Conservation (phyloP, 139 green algal species). For the Tetraselmis striata region DNA sequence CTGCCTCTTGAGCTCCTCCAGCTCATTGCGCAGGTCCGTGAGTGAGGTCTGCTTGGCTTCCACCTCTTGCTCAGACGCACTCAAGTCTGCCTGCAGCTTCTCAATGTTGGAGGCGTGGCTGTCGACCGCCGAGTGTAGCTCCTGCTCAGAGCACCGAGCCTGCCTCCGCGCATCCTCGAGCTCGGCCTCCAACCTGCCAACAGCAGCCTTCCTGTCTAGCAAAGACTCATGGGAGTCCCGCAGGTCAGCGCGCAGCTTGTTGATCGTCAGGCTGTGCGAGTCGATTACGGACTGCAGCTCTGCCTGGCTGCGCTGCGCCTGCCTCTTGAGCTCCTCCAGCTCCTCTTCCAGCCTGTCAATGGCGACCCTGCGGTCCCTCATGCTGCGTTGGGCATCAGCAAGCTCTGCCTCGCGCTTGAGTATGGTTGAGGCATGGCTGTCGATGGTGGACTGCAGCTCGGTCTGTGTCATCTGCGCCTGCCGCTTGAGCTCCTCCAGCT, state of each 20-base stretch:
- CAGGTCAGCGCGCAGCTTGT: background rate
- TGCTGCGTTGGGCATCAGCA: background rate
- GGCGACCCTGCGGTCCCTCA: background rate
- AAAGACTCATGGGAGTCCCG: no score
- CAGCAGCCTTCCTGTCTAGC: no score
- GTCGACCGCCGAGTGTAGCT: background rate
- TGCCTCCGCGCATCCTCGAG: background rate
- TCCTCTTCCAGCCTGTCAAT: background rate
- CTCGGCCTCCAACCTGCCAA: background rate
- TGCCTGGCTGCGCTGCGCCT: background rate
- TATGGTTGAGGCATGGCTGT: background rate
- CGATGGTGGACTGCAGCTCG: background rate
- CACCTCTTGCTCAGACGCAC: background rate
- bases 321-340: background rate
- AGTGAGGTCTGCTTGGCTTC: background rate
- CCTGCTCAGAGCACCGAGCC: background rate
- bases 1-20: background rate
- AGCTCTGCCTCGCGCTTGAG: background rate
- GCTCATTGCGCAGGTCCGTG: background rate
- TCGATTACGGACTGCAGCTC: background rate
- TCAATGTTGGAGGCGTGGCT: background rate
- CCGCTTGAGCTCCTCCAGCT: background rate
- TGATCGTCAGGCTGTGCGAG: background rate
- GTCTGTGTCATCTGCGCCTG: background rate
- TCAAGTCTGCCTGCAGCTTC: background rate